Evolutionary conservation across 148 eudicot genomes (phyloP), one percentile per base, ranked within the genome.

Genomic region (Vaccinium myrtillus): DNA sequence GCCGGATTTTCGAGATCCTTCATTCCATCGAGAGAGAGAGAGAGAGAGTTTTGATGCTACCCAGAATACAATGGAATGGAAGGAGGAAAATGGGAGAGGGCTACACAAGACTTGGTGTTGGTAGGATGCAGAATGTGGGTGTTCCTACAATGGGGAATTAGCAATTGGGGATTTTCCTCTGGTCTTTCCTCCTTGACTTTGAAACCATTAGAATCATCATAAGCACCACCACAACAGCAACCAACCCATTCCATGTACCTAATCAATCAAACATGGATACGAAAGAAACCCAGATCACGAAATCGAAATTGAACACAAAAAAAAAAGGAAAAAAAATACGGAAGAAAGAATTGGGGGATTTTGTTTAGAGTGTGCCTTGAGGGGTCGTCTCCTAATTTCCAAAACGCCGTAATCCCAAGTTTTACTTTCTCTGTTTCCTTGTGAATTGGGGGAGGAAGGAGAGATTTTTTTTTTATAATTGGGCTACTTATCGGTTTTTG

Each of bases 371-470:
- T 23, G 48, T 87, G 91, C 99, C 99, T 96, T 53, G 95, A 94
- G 77, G 96, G 92, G 74, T 93, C 95, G 86, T 92, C 93, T 30
- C 91, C 94, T 73, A 92, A 78, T 81, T 89, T 90, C 99, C 99
- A 96, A 85, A 94, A 93, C 94, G 81, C 93, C 91, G 82, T 90
- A 96, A 75, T 96, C 98, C 99, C 99, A 96, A 21, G 79, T 87
- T n/a, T 82, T 81, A 21, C 84, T 85, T 77, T 88, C 75, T 36
- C 39, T 36, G 39, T 36, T 36, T 36, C 39, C 39, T 36, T 36
- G 39, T 36, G 39, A 36, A 36, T 36, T 36, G 39, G 39, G 39
- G 39, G 3, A 36, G 39, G 39, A 36, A 36, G 39, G 39, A 36
- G 39, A 36, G 39, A 36, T 36, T 36, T 36, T 36, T 36, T 0